Evolutionary conservation across 805 yeast species (phyloP).

Genomic region (Isabelozyma pseudorhagii): DNA sequence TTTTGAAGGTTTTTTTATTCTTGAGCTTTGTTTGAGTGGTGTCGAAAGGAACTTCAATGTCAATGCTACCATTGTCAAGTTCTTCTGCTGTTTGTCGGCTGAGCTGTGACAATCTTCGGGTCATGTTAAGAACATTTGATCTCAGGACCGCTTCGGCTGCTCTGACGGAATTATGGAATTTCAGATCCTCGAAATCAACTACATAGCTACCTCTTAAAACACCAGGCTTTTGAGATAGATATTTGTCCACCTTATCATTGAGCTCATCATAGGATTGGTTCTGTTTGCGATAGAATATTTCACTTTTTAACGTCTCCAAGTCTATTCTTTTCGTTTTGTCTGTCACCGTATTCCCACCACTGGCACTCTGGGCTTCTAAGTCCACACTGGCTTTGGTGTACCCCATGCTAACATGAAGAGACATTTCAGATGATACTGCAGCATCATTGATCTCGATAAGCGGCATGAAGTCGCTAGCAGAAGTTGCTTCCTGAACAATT

Average conservation of each 20-base stretch:
- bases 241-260: slow-evolving; percentile 17
- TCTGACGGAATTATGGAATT: slow-evolving; percentile 36
- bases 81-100: slow-evolving; percentile 23
- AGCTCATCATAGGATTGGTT: slow-evolving; percentile 3
- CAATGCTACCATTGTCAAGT: slow-evolving; percentile 30
- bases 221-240: slow-evolving; percentile 35
- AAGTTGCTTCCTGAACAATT: slow-evolving; percentile 31
- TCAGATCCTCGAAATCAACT: slow-evolving; percentile 36
- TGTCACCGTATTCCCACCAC: slow-evolving; percentile 5
- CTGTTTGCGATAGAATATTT: slow-evolving; percentile 12
- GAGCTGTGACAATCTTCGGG: slow-evolving; percentile 31
- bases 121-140: slow-evolving; percentile 30
- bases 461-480: slow-evolving; percentile 28
- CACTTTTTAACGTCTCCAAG: slow-evolving; percentile 25
- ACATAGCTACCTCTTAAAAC: slow-evolving; percentile 41
- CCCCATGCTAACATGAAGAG: slow-evolving; percentile 33
- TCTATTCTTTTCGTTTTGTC: slow-evolving; percentile 16
- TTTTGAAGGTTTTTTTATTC: slow-evolving; percentile 9
- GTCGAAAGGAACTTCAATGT: slow-evolving; percentile 33
- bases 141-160: slow-evolving; percentile 26
- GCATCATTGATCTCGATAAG: slow-evolving; percentile 31
- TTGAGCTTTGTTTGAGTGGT: slow-evolving; percentile 17
- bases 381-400: slow-evolving; percentile 25
- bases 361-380: slow-evolving; percentile 12
- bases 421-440: slow-evolving; percentile 28